Evolutionary conservation across 2,329 filamentous ascomycete species (phyloP), one percentile per base, ranked within the genome.

Genomic region (Chaetomium olivaceum): DNA sequence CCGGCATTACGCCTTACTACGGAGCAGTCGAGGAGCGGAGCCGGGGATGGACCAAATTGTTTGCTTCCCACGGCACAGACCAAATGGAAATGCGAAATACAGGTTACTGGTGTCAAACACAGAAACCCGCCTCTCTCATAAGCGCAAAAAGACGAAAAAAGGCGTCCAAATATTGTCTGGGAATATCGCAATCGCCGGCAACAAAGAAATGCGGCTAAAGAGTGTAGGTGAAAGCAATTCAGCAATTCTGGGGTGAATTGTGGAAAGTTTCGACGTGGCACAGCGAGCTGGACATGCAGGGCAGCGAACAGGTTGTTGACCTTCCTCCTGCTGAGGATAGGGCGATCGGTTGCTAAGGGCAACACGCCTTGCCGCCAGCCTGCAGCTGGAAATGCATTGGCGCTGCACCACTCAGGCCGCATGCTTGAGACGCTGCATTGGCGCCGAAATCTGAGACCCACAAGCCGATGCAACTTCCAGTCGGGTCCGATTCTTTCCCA

Each of bases 1-100:
- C 68, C 58, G 70, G 69, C 72, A 74, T 74, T 63, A 66, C 68
- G 68, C 65, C 66, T 63, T 23, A 59, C 61, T 23, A 59, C 61
- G 52, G 58, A 66, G 48, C 29, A 55, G 36, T 4, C 3, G 61
- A 46, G 29, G 31, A 60, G 46, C 65, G 60, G 61, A 66, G 63
- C 58, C 65, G 33, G 63, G 36, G 14, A 60, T 51, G 46, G 21
- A 31, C 25, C 21, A 11, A 27, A 57, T 43, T 58, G 16, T 48
- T 48, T 21, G 43, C 19, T n/a, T 48, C n/a, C n/a, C 43, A n/a
- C 19, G 43, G 43, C 43, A 43, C 36, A 43, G 36, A 43, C 36
- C 36, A 43, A 48, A 48, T n/a, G 43, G 43, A n/a, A 48, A 54
- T 54, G 9, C 11, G 27, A 19, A 25, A 39, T 33, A 36, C 23